These are phyloP conservation scores for Phoma sp. DNA, from an alignment of 2,329 filamentous ascomycete species.

Conservation along the genomic window DNA sequence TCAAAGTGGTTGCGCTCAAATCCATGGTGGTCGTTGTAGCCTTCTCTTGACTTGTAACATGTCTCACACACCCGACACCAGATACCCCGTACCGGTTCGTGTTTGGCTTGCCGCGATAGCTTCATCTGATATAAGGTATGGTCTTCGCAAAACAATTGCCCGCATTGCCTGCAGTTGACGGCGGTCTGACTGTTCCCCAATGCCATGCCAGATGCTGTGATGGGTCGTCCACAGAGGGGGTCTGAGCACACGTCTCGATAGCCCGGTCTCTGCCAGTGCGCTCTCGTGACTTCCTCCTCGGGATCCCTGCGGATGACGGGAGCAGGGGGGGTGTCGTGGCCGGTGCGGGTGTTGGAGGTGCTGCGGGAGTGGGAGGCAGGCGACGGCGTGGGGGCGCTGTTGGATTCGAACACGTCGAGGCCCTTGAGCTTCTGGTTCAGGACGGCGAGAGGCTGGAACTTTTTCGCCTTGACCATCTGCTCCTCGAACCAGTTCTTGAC, in stretches of 20 bases:
- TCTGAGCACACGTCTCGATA: conserved; percentile 84
- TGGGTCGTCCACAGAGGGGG: conserved; percentile 71
- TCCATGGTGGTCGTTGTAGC: conserved; percentile 88
- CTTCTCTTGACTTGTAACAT: conserved; percentile 96
- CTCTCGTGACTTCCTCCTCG: conserved; percentile 85
- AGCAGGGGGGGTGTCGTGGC: conserved; percentile 38
- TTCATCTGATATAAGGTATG: conserved; percentile 99
- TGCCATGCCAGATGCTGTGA: conserved; percentile 58
- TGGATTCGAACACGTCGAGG: conserved; percentile 91
- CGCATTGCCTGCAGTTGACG: conserved; percentile 93
- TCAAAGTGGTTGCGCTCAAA: conserved; percentile 73
- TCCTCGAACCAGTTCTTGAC: conserved; percentile 97
- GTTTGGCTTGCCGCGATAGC: conserved; percentile 83
- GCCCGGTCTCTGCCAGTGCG: conserved; percentile 85
- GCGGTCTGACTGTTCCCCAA: conserved; percentile 80
- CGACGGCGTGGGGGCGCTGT: conserved; percentile 66
- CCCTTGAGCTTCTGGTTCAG: conserved; percentile 94
- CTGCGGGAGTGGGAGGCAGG: conserved; percentile 43
- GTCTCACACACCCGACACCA: conserved; percentile 98
- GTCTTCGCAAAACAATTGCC: conserved; percentile 91
- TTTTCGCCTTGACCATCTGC: conserved; percentile 90
- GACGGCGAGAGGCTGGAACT: conserved; percentile 87
- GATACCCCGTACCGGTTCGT: conserved; percentile 86
- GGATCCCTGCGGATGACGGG: conserved; percentile 65
- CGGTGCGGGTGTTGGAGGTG: conserved; percentile 33